Percentiles rank a stretch among this genome's conserved stretches.
Evolutionary conservation across 371 early-diverging fungal species (phyloP).

Genomic region (Batkoa obscura): DNA sequence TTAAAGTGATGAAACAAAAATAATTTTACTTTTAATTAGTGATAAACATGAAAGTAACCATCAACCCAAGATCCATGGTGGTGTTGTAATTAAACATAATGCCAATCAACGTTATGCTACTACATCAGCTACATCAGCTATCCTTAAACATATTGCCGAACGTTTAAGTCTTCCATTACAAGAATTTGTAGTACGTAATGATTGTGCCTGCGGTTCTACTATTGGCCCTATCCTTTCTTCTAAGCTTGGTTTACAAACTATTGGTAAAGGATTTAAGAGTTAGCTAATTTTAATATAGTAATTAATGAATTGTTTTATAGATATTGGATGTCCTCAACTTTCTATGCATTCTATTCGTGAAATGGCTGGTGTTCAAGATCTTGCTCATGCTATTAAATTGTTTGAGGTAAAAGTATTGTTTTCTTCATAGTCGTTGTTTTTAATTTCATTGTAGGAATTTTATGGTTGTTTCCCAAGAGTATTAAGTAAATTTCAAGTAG

Average conservation of each 20-base stretch:
- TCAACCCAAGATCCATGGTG: constrained; percentile 78
- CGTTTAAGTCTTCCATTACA: constrained; percentile 64
- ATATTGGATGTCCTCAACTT: constrained; percentile 87
- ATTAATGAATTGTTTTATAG: constrained; percentile 15
- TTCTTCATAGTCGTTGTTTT: not conserved
- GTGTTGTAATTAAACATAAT: constrained; percentile 87
- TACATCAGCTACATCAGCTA: constrained; percentile 63
- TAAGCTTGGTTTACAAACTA: constrained; percentile 83
- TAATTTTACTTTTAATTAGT: not conserved
- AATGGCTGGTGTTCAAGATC: constrained; percentile 78
- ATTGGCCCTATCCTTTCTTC: constrained; percentile 93
- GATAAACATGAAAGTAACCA: constrained; percentile 84
- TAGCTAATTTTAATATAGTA: not conserved
- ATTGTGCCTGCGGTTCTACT: constrained; percentile 83
- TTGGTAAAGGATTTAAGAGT: constrained; percentile 29
- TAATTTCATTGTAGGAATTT: not conserved
- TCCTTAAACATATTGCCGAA: constrained; percentile 63
- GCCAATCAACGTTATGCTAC: constrained; percentile 95
- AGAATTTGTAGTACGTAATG: constrained; percentile 89
- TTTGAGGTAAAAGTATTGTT: constrained; percentile 30
- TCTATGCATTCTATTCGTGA: constrained; percentile 96
- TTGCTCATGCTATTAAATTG: constrained; percentile 58
- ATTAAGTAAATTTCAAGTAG: not conserved
- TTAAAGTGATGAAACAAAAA: no score
- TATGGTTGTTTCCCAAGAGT: not conserved